These are phyloP conservation scores for Tricholoma bakamatsutake DNA, from an alignment of 768 basidiomycete genomes.

Conservation along the genomic window DNA sequence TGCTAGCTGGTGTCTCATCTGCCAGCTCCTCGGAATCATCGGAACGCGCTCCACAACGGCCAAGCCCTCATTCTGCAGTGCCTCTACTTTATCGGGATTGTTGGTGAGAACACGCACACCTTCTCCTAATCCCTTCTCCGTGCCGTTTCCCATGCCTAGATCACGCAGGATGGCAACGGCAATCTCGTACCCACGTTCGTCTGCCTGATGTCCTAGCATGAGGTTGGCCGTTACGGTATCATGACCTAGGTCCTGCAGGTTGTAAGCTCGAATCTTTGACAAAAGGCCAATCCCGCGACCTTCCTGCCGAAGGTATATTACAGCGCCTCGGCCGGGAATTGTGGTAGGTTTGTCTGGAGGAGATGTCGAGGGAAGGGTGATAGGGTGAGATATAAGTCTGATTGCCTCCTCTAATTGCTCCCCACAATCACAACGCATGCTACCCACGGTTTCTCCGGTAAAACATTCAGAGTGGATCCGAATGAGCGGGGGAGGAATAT, in stretches of 20 bases:
- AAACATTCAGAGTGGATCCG: slow-evolving; percentile 98
- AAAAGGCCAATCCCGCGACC: slow-evolving; percentile 95
- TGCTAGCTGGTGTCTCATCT: slow-evolving; percentile 31
- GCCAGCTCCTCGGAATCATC: slow-evolving; percentile 95
- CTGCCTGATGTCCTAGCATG: slow-evolving; percentile 90
- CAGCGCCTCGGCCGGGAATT: slow-evolving; percentile 84
- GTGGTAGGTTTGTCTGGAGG: slow-evolving; percentile 24
- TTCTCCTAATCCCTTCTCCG: slow-evolving; percentile 25
- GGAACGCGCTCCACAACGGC: slow-evolving; percentile 77
- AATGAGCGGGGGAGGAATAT: slow-evolving; percentile 72
- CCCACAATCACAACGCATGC: slow-evolving; percentile 98
- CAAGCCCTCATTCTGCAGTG: slow-evolving; percentile 80
- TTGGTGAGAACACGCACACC: slow-evolving; percentile 86
- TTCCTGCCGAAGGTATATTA: slow-evolving; percentile 95
- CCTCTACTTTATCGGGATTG: slow-evolving; percentile 95
- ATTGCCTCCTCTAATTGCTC: slow-evolving; percentile 99
- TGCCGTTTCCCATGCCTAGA: slow-evolving; percentile 61
- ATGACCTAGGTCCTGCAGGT: slow-evolving; percentile 94
- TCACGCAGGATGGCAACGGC: slow-evolving; percentile 89
- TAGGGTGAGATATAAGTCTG: slow-evolving; percentile 73
- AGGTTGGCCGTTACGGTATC: slow-evolving; percentile 99
- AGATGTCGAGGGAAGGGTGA: slow-evolving; percentile 37
- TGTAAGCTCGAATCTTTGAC: slow-evolving; percentile 96
- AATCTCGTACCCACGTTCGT: slow-evolving; percentile 89
- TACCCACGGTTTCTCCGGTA: slow-evolving; percentile 95